Evolutionary conservation across 169 alveolate genomes (phyloP), one percentile per base, ranked within the genome.

Genomic region (Plasmodium knowlesi): DNA sequence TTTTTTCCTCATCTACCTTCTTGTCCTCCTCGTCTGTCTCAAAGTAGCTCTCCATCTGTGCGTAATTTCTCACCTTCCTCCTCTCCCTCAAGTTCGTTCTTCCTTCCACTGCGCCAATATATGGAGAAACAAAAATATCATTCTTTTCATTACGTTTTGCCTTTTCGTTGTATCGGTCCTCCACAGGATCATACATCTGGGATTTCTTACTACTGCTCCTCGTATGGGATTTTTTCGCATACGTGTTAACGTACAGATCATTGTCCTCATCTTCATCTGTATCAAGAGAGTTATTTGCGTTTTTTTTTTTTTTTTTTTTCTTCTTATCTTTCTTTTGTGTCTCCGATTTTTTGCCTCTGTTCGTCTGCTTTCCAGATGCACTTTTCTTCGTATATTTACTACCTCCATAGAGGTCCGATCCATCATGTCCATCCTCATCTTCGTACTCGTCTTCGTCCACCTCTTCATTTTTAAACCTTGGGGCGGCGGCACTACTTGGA

Each of bases 21-120:
- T 91, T 91, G 57, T 91, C 95, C 43, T 91, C 95, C 43, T 91
- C 95, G 43, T 91, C 95, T 3, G 95, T 91, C 32, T 91, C 95
- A 28, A 43, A 91, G 67, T 91, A 91, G 54, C 39, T 78, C 5
- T 91, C 84, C 78, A 91, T 67, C 57, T 91, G 80, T 3, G 95
- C 95, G 83, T 91, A 91, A 50, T 91, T 91, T 9, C 53, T 37
- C 5, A 82, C 92, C 67, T 61, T 82, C 46, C 74, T 91, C 16
- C 95, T 82, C 53, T 91, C 85, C 61, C 95, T 91, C 57, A 91
- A 72, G 32, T 91, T 91, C 8, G 92, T 71, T 82, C 95, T 81
- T 46, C 93, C 90, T 85, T 73, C 93, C 32, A 89, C 82, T 2
- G 71, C 57, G 5, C 94, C 89, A 78, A 89, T 67, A 57, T 89